phyloP scores from a whole-genome alignment of 495 filamentous ascomycete species.

The Penicillium dipodomyicola region DNA sequence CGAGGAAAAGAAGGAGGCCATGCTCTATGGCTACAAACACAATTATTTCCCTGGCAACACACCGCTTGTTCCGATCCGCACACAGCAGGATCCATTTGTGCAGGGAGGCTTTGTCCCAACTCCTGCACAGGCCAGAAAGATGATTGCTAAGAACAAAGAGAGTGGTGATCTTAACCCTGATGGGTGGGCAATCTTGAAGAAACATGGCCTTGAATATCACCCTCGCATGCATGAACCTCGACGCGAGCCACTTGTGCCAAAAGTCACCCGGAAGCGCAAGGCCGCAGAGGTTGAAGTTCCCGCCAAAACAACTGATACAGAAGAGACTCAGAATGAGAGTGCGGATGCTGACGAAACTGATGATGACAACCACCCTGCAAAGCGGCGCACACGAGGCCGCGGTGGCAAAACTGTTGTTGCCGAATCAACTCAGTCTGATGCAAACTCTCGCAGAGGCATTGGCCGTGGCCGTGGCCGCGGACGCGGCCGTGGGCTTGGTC shows the following conservation, averaged over 20 bases:
- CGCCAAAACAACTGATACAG: constrained; percentile 29
- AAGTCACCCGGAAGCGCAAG: constrained; percentile 48
- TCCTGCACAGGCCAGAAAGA: constrained; percentile 40
- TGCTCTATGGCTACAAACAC: constrained; percentile 46
- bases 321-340: constrained; percentile 29
- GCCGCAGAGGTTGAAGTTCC: constrained; percentile 40
- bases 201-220: constrained; percentile 34
- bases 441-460: constrained; percentile 27
- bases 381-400: constrained; percentile 38
- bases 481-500: constrained; percentile 26
- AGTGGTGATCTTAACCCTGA: constrained; percentile 41
- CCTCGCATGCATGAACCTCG: constrained; percentile 49
- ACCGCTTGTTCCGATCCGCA: constrained; percentile 16
- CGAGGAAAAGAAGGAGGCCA: constrained; percentile 44
- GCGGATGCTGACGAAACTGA: constrained; percentile 33
- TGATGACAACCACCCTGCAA: constrained; percentile 28
- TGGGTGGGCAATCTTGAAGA: constrained; percentile 35
- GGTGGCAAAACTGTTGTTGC: constrained; percentile 28
- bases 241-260: constrained; percentile 51
- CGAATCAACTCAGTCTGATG: constrained; percentile 25
- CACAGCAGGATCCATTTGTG: constrained; percentile 40
- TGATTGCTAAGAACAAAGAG: constrained; percentile 33
- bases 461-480: constrained; percentile 53
- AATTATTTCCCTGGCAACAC: constrained; percentile 16
- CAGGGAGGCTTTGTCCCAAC: constrained; percentile 49